These are phyloP conservation scores for Conticribra weissflogii DNA, from an alignment of 108 stramenopile genomes.

Conservation along the genomic window DNA sequence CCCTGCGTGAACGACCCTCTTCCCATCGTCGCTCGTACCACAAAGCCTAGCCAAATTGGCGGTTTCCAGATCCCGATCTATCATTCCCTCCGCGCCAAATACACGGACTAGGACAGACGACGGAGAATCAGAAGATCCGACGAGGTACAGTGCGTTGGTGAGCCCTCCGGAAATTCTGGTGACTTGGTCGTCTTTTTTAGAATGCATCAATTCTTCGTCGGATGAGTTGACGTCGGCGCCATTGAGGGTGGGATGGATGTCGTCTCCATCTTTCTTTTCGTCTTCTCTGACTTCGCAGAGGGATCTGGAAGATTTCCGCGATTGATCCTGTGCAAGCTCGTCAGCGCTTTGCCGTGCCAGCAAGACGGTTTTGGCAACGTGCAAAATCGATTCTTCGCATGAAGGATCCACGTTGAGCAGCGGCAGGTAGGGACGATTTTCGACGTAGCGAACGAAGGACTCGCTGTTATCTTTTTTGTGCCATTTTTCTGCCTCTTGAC, in stretches of 20 bases:
- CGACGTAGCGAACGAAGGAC: conserved; percentile 31
- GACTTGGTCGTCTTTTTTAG: conserved; percentile 25
- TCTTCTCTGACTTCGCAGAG: too few species aligned
- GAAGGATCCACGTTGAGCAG: conserved; percentile 44
- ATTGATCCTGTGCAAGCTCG: too few species aligned
- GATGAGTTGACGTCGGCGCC: too few species aligned
- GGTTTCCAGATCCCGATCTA: conserved; percentile 87
- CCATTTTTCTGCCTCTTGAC: conserved; percentile 14
- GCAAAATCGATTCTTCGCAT: conserved; percentile 22
- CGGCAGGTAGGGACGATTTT: conserved; percentile 62
- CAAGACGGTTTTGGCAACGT: conserved; percentile 7
- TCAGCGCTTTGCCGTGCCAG: background rate
- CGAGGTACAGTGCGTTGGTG: conserved; percentile 72
- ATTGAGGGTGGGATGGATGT: too few species aligned
- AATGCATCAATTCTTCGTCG: too few species aligned
- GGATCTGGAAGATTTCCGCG: too few species aligned
- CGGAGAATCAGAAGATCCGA: background rate
- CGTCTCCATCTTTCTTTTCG: background rate
- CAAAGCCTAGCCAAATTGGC: conserved; percentile 66
- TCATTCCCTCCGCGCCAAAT: conserved; percentile 90
- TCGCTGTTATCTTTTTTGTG: background rate
- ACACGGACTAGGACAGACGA: conserved; percentile 63
- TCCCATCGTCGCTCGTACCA: conserved; percentile 29
- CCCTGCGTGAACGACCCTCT: conserved; percentile 35
- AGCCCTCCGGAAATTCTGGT: conserved; percentile 68